These are phyloP conservation scores for Calonectria hawksworthii DNA, from an alignment of 2,329 filamentous ascomycete species.

Conservation along the genomic window DNA sequence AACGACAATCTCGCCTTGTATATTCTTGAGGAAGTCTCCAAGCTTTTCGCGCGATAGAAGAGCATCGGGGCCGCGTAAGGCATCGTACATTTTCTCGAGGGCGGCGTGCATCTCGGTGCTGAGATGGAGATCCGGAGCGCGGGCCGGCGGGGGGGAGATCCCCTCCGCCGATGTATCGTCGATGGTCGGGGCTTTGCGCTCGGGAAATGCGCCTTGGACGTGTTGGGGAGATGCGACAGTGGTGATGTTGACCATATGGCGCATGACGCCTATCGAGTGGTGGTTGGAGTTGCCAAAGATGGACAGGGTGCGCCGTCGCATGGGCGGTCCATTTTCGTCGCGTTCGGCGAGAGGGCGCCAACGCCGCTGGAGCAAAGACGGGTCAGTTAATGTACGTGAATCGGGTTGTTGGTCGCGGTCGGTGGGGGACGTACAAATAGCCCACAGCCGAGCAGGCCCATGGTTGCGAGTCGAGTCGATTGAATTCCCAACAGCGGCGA, in stretches of 20 bases:
- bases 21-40: slow-evolving; percentile 61
- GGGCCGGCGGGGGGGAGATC: slow-evolving; percentile 28
- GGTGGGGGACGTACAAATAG: slow-evolving; percentile 34
- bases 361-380: not conserved
- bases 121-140: slow-evolving; percentile 55
- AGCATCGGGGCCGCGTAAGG: slow-evolving; percentile 54
- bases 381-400: not conserved
- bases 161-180: slow-evolving; percentile 46
- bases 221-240: slow-evolving; percentile 47
- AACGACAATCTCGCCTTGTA: slow-evolving; percentile 61
- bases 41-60: slow-evolving; percentile 56
- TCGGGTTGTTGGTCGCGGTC: not conserved
- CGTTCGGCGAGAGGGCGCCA: slow-evolving; percentile 15
- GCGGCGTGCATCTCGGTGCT: slow-evolving; percentile 64
- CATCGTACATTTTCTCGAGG: slow-evolving; percentile 63
- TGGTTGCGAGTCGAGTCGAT: slow-evolving; percentile 21
- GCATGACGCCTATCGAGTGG: slow-evolving; percentile 46
- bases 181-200: slow-evolving; percentile 31
- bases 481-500: slow-evolving; percentile 23
- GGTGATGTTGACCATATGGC: slow-evolving; percentile 51
- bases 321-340: slow-evolving; percentile 38
- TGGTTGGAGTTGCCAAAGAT: slow-evolving; percentile 55
- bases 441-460: slow-evolving; percentile 39
- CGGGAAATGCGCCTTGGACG: slow-evolving; percentile 38
- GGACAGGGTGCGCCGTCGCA: slow-evolving; percentile 55